Conservation (phyloP, 2,329 filamentous ascomycete genomes). For the Microcera coccophila region DNA sequence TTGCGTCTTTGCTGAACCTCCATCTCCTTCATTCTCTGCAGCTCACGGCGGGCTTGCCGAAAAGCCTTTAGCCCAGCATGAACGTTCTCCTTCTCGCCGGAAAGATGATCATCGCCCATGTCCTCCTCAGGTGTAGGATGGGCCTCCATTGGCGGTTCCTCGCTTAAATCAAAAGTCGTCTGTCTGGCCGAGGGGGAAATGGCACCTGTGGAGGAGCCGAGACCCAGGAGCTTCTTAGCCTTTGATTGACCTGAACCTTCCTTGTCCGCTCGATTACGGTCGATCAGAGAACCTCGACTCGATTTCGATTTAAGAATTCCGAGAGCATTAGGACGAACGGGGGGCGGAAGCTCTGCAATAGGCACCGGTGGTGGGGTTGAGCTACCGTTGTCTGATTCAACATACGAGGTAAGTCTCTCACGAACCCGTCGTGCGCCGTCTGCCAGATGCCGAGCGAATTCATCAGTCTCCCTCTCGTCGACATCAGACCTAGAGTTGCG, state of each 20-base stretch:
- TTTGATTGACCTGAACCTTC: slow-evolving; percentile 46
- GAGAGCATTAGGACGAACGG: slow-evolving; percentile 52
- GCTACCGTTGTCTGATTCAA: slow-evolving; percentile 51
- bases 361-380: slow-evolving; percentile 17
- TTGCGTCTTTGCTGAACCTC: slow-evolving; percentile 46
- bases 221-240: slow-evolving; percentile 58
- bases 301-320: slow-evolving; percentile 63
- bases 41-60: slow-evolving; percentile 53
- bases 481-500: slow-evolving; percentile 26
- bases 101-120: slow-evolving; percentile 14
- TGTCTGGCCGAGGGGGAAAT: slow-evolving; percentile 40
- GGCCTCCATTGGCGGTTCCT: slow-evolving; percentile 5
- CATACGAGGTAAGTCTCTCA: slow-evolving; percentile 67
- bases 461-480: slow-evolving; percentile 53
- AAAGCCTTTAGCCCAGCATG: slow-evolving; percentile 55
- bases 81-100: slow-evolving; percentile 36
- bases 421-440: slow-evolving; percentile 67
- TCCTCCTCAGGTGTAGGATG: slow-evolving; percentile 13
- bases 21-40: slow-evolving; percentile 53
- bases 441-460: slow-evolving; percentile 70
- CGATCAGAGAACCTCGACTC: slow-evolving; percentile 62
- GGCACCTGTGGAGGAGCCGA: slow-evolving; percentile 43
- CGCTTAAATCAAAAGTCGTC: slow-evolving; percentile 20
- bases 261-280: slow-evolving; percentile 41
- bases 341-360: slow-evolving; percentile 39